phyloP scores from a whole-genome alignment of 257 asterid genomes.

The Solanum chilense region DNA sequence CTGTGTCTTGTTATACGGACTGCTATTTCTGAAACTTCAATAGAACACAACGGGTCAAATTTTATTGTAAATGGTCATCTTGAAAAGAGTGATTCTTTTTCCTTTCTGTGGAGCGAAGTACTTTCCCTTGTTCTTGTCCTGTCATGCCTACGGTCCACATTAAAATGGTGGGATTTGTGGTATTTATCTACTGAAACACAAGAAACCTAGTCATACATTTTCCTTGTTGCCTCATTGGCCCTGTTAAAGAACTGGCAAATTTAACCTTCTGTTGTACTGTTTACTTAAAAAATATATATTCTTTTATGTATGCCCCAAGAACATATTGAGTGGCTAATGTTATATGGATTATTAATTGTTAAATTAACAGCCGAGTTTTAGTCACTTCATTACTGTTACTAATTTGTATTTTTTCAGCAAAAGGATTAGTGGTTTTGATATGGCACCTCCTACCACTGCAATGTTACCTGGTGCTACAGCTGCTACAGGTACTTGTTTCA shows the following conservation, averaged over 20 bases:
- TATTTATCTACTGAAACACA: neutral
- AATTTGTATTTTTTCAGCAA: slow-evolving; percentile 52
- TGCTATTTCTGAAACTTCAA: neutral
- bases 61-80: neutral
- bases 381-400: slow-evolving; percentile 8
- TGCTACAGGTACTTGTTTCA: slow-evolving; percentile 46
- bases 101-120: neutral
- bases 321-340: neutral
- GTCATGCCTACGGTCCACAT: neutral
- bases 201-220: neutral
- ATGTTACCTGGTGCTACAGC: slow-evolving; percentile 50
- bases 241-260: neutral
- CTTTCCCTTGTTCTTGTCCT: neutral
- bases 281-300: neutral
- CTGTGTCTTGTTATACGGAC: neutral
- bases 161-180: neutral
- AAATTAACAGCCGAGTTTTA: slow-evolving; percentile 1
- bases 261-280: neutral
- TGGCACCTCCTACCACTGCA: slow-evolving; percentile 78
- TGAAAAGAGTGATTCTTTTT: neutral
- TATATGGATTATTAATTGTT: neutral
- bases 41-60: neutral
- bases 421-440: slow-evolving; percentile 96
- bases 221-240: neutral
- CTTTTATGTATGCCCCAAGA: neutral